Base-by-base conservation (phyloP, 306 rosid species). In the Potentilla sterilis region DNA sequence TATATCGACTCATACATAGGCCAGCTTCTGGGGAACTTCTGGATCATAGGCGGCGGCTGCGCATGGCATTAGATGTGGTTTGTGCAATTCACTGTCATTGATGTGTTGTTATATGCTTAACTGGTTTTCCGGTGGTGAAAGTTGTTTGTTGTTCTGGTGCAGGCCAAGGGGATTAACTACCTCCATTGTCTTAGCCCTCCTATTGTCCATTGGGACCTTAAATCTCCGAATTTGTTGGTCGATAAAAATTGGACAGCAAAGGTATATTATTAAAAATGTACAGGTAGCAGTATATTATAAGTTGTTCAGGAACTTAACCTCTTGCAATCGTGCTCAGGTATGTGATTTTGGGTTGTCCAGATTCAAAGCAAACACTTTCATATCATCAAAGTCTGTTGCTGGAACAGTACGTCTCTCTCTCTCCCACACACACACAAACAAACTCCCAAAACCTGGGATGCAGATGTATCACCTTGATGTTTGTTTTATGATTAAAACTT, bases 81-180 rank as follows among this genome's bases (percentile, higher is more conserved):
- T 73, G 92, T 81, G 67, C 38, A 46, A 38, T n/a, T 69, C 22
- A 15, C 14, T 67, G 41, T 68, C 15, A 49, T 4, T 68, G 47
- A 67, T 46, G 79, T 22, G 49, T 63, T 55, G 77, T 77, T 46
- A 9, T 66, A 52, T 32, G 51, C 21, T 37, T 62, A n/a, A 54
- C 34, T 42, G 57, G 22, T 13, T 72, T 40, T 19, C 43, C 67
- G 68, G 67, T 67, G 22, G 42, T 63, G 43, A 62, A 49, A 64
- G 64, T 80, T 12, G 28, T 63, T 7, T 11, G 13, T 37, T 82
- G 47, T 40, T 55, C 58, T 76, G 34, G 67, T 86, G 81, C 89
- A 95, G 99, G 99, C 99, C 78, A 95, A 90, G 87, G 99, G 99
- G 73, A 86, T 95, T 86, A 95, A 95, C 84, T 95, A 95, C 87